phyloP scores from a whole-genome alignment of 2,329 filamentous ascomycete species.

The Aspergillus terreus region DNA sequence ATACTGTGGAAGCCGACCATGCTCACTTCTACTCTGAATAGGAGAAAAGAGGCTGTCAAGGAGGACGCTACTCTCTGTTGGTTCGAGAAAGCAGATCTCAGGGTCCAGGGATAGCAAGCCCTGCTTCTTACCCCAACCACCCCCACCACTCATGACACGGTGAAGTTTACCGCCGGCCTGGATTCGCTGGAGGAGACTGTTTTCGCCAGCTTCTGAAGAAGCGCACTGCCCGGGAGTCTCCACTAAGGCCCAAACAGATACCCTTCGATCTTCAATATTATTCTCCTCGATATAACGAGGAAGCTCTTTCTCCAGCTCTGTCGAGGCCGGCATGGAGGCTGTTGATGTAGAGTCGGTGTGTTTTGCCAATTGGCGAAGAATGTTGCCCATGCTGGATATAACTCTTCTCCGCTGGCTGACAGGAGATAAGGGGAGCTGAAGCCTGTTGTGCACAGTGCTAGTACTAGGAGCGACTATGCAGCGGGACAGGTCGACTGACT shows the following conservation, averaged over 20 bases:
- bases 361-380: constrained; percentile 38
- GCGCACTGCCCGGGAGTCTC: constrained; percentile 22
- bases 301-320: constrained; percentile 39
- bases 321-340: constrained; percentile 36
- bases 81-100: constrained; percentile 29
- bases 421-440: constrained; percentile 33
- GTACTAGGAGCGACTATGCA: constrained; percentile 25
- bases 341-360: constrained; percentile 23
- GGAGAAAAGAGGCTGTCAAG: constrained; percentile 25
- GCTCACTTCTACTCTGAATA: not conserved
- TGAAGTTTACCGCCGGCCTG: constrained; percentile 35
- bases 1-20: constrained; percentile 18
- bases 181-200: constrained; percentile 25
- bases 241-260: constrained; percentile 42
- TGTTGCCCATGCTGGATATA: constrained; percentile 42
- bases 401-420: constrained; percentile 36
- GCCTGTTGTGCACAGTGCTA: constrained; percentile 13
- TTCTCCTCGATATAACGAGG: constrained; percentile 38
- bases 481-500: constrained; percentile 26
- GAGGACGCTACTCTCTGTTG: constrained; percentile 9
- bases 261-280: constrained; percentile 32
- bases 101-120: constrained; percentile 42
- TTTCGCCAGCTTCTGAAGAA: constrained; percentile 12
- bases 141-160: constrained; percentile 42
- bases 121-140: constrained; percentile 46